phyloP scores from a whole-genome alignment of 1,284 basidiomycete genomes.

The Marasmius fiardii region DNA sequence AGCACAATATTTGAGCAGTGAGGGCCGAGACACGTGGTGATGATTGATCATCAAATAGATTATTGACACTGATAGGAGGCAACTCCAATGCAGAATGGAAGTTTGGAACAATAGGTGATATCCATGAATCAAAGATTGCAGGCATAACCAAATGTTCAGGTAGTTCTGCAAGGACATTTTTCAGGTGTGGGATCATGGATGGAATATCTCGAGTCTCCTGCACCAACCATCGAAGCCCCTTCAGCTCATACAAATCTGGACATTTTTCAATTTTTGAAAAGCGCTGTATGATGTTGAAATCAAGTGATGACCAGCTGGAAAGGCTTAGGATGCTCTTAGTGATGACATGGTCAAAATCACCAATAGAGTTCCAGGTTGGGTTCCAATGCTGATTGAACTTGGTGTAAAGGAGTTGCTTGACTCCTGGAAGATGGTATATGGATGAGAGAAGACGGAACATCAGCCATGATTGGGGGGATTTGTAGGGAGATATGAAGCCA shows the following conservation, averaged over 20 bases:
- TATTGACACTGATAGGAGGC: too few relatives aligned
- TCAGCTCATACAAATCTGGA: background rate
- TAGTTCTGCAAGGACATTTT: background rate
- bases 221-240: background rate
- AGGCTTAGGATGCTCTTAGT: background rate
- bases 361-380: background rate
- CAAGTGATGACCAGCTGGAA: background rate
- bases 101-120: too few relatives aligned
- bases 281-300: background rate
- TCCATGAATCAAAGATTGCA: background rate
- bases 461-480: slow-evolving; percentile 1
- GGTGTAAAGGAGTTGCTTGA: background rate
- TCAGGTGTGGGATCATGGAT: background rate
- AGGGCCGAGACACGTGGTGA: too few relatives aligned
- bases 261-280: background rate
- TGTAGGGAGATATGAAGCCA: background rate
- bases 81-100: too few relatives aligned
- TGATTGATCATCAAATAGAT: too few relatives aligned
- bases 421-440: background rate
- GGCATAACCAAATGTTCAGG: background rate
- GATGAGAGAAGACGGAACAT: background rate
- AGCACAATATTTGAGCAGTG: too few relatives aligned
- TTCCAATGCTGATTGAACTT: background rate
- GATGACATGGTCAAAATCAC: background rate
- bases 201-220: background rate